Conservation (phyloP, 2,329 filamentous ascomycete species). For the Thelonectria discophora region DNA sequence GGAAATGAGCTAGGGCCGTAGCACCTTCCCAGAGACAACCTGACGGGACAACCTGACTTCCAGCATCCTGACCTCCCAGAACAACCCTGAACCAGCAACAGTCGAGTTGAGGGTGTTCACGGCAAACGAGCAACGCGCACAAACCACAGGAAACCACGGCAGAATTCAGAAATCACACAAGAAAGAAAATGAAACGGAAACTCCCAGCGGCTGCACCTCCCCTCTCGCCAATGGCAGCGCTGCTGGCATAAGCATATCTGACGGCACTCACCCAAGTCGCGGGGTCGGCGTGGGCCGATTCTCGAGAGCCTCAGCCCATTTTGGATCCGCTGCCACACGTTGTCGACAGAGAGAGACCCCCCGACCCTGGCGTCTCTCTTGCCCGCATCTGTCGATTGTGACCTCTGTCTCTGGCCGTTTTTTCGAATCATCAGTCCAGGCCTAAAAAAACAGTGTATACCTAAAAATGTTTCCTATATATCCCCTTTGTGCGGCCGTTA, state of each 20-base stretch:
- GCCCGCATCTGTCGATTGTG: conserved; percentile 45
- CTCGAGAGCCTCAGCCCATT: conserved; percentile 49
- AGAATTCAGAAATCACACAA: not conserved
- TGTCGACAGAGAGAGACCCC: conserved; percentile 48
- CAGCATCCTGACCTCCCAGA: too few species aligned
- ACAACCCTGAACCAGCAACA: too few species aligned
- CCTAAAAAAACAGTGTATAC: not conserved
- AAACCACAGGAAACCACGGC: not conserved
- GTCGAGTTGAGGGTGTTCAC: not conserved
- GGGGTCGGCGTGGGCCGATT: conserved; percentile 50
- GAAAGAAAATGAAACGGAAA: conserved; percentile 16
- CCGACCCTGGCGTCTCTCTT: conserved; percentile 37
- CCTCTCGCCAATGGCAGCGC: conserved; percentile 27
- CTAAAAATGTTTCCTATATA: conserved; percentile 36
- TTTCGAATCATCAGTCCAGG: not conserved
- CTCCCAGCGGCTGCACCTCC: conserved; percentile 1
- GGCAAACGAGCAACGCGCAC: not conserved
- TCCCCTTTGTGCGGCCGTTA: conserved; percentile 39
- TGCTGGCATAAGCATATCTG: conserved; percentile 44
- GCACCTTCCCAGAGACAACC: too few species aligned
- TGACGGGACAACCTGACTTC: too few species aligned
- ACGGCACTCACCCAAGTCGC: conserved; percentile 38
- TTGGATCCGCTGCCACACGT: conserved; percentile 47
- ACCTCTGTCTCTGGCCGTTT: conserved; percentile 20
- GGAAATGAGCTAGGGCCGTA: too few species aligned